phyloP scores from a whole-genome alignment of 2,329 filamentous ascomycete species.

The Paecilomyces sp. region DNA sequence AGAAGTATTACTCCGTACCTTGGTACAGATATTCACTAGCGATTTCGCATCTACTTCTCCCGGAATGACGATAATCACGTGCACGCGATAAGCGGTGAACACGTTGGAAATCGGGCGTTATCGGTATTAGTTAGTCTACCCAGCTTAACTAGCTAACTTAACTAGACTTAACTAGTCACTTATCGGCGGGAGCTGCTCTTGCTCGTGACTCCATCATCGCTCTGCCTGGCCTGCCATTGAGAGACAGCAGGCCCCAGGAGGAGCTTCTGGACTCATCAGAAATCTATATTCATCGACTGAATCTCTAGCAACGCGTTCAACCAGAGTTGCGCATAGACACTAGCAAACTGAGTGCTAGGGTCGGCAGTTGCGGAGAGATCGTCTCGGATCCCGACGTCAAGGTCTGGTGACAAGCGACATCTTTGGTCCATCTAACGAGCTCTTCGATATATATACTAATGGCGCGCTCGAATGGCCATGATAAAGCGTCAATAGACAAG shows the following conservation, averaged over 20 bases:
- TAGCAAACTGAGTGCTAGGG: not conserved
- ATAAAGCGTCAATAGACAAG: slow-evolving; percentile 29
- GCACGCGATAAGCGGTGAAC: not conserved
- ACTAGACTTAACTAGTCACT: not conserved
- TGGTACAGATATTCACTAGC: no score
- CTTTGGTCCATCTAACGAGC: not conserved
- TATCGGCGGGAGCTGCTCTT: not conserved
- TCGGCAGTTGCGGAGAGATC: not conserved
- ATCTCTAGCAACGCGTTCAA: not conserved
- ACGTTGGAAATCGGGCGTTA: not conserved
- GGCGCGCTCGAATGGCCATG: slow-evolving; percentile 7
- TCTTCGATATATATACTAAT: not conserved
- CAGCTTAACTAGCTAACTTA: slow-evolving; percentile 4
- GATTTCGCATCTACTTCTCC: no score
- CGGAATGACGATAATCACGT: not conserved
- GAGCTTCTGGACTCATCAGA: not conserved
- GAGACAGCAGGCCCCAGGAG: not conserved
- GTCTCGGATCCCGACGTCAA: not conserved
- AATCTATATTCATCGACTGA: not conserved
- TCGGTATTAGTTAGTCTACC: no score
- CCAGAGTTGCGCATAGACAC: not conserved
- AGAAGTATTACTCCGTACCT: no score
- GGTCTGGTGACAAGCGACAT: not conserved
- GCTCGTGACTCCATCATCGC: not conserved
- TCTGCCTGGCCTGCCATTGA: not conserved